Evolutionary conservation across 225 moss, liverwort and hornwort species (phyloP).

Genomic region (Takakia lepidozioides): DNA sequence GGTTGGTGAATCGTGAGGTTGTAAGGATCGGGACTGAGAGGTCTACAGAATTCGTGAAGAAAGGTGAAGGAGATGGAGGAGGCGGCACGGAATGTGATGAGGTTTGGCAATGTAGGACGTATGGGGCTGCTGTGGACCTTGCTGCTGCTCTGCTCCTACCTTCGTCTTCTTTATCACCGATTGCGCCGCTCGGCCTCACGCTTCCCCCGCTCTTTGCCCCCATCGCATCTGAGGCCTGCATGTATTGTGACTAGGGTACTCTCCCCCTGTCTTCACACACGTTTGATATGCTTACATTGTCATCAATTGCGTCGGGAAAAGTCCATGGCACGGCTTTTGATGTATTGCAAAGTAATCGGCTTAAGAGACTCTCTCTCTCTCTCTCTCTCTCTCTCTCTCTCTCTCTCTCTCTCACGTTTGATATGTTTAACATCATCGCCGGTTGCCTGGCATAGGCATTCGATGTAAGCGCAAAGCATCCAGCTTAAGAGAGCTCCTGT

Average conservation of each 20-base stretch:
- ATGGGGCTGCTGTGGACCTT: constrained; percentile 68
- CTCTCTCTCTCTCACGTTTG: too few species aligned
- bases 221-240: constrained; percentile 17
- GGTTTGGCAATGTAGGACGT: constrained; percentile 46
- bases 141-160: constrained; percentile 45
- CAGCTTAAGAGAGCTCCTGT: background rate
- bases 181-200: constrained; percentile 18
- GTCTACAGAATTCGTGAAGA: too few species aligned
- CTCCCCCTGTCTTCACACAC: background rate
- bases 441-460: background rate
- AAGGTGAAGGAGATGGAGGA: background rate
- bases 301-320: background rate
- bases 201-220: constrained; percentile 8
- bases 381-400: background rate
- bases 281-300: constrained; percentile 12
- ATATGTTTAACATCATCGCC: too few species aligned
- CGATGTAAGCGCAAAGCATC: background rate
- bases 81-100: constrained; percentile 25
- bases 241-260: constrained; percentile 47
- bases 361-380: background rate
- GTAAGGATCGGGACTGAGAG: too few species aligned
- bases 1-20: too few species aligned
- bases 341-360: background rate
- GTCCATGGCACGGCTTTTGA: too few species aligned
- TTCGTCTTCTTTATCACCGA: constrained; percentile 30